Conservation (phyloP, 2,329 filamentous ascomycete species). For the Trematosphaeria pertusa region DNA sequence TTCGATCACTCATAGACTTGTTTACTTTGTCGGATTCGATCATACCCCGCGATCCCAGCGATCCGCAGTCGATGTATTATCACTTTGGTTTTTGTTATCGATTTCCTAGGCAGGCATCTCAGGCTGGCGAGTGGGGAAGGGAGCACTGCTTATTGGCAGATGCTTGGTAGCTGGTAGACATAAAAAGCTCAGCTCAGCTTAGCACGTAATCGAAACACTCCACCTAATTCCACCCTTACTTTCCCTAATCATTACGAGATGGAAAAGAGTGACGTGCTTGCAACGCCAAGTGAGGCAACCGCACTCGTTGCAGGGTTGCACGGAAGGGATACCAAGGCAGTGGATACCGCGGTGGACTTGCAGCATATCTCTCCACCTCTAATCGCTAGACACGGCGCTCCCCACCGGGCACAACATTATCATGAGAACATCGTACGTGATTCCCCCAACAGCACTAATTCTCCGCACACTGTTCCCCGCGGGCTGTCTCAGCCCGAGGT, state of each 20-base stretch:
- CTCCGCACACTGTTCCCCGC: conserved; percentile 17
- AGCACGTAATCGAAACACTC: conserved; percentile 42
- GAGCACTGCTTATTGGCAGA: conserved; percentile 43
- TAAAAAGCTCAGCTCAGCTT: conserved; percentile 35
- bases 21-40: conserved; percentile 38
- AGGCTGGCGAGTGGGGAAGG: conserved; percentile 22
- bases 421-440: conserved; percentile 25
- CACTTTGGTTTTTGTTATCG: conserved; percentile 23
- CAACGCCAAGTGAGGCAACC: conserved; percentile 37
- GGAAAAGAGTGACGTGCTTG: conserved; percentile 45
- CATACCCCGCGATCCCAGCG: conserved; percentile 39
- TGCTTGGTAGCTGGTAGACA: conserved; percentile 35
- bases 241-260: conserved; percentile 39
- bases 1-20: conserved; percentile 34
- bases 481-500: conserved; percentile 22
- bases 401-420: conserved; percentile 11
- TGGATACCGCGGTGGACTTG: conserved; percentile 14
- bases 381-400: conserved; percentile 19
- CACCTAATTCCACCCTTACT: conserved; percentile 25
- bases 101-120: conserved; percentile 20
- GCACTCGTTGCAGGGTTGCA: conserved; percentile 24
- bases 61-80: conserved; percentile 32
- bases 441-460: conserved; percentile 9
- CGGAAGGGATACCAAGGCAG: conserved; percentile 23
- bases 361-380: conserved; percentile 13